Conservation (phyloP, 2,329 filamentous ascomycete species). For the Sarocladiaceae sp. region DNA sequence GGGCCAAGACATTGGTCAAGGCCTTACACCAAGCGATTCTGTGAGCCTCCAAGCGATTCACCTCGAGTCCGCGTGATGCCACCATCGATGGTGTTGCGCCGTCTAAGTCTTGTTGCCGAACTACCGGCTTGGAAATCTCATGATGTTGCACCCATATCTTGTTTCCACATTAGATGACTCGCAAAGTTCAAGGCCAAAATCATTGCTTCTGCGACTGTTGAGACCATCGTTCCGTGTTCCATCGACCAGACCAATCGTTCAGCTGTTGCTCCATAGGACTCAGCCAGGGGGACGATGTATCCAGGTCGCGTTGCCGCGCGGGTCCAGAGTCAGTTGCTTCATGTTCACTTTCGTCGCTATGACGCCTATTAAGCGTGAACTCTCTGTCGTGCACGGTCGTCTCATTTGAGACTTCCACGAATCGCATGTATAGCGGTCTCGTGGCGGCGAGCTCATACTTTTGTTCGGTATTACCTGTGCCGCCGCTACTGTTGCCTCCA, state of each 20-base stretch:
- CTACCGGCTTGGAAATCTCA: neutral
- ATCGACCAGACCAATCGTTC: neutral
- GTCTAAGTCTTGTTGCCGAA: too few relatives aligned
- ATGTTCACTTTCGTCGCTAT: neutral
- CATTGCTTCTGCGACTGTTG: neutral
- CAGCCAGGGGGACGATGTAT: neutral
- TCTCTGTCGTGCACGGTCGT: neutral
- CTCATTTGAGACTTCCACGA: neutral
- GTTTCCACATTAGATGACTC: neutral
- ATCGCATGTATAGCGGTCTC: constrained; percentile 14
- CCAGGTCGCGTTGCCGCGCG: neutral
- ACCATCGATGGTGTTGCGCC: neutral
- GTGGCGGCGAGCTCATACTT: constrained; percentile 47
- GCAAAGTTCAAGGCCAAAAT: neutral
- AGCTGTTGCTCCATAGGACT: neutral
- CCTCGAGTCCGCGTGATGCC: neutral
- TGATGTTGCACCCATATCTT: neutral
- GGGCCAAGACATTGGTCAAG: too few relatives aligned
- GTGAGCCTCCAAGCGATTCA: neutral
- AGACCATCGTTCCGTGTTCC: neutral
- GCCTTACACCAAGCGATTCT: neutral
- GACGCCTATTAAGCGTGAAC: neutral
- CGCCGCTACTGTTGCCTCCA: constrained; percentile 41
- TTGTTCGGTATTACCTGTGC: constrained; percentile 54
- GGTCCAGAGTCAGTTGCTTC: neutral